These are phyloP conservation scores for Kluyveromyces lactis DNA, from an alignment of 805 yeast species.

Conservation along the genomic window DNA sequence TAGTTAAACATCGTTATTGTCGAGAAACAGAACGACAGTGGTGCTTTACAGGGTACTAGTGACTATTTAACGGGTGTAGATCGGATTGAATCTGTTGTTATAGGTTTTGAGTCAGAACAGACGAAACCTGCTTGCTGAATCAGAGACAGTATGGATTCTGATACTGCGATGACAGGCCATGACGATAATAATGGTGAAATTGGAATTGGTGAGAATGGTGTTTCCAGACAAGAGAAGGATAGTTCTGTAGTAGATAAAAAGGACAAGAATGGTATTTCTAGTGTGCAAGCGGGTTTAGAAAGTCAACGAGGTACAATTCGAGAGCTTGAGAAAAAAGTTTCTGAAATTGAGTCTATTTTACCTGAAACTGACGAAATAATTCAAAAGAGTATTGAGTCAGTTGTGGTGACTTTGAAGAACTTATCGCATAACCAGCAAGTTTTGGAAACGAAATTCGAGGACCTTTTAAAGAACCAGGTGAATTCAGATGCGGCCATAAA, in stretches of 20 bases:
- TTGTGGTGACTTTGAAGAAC: constrained; percentile 22
- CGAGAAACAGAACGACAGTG: no score
- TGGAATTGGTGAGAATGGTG: background rate
- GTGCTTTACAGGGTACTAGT: no score
- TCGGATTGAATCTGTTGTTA: no score
- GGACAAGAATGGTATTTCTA: background rate
- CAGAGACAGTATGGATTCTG: background rate
- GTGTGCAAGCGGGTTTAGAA: constrained; percentile 1
- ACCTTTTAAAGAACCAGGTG: constrained; percentile 28
- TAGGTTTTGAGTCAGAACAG: no score
- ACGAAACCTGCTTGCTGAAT: background rate
- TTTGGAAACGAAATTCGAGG: constrained; percentile 29
- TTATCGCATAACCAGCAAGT: constrained; percentile 28
- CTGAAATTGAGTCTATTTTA: constrained; percentile 5
- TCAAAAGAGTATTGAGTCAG: constrained; percentile 12
- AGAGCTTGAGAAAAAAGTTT: constrained; percentile 6
- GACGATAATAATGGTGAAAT: background rate
- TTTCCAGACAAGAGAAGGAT: background rate
- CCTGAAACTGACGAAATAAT: constrained; percentile 8
- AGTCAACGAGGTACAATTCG: constrained; percentile 6
- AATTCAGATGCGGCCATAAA: constrained; percentile 29
- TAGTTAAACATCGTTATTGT: no score
- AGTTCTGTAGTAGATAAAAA: background rate
- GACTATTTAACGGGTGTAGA: no score
- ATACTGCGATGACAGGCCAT: constrained; percentile 4